phyloP scores from a whole-genome alignment of 257 asterid genomes.

The Rubia yunnanensis region DNA sequence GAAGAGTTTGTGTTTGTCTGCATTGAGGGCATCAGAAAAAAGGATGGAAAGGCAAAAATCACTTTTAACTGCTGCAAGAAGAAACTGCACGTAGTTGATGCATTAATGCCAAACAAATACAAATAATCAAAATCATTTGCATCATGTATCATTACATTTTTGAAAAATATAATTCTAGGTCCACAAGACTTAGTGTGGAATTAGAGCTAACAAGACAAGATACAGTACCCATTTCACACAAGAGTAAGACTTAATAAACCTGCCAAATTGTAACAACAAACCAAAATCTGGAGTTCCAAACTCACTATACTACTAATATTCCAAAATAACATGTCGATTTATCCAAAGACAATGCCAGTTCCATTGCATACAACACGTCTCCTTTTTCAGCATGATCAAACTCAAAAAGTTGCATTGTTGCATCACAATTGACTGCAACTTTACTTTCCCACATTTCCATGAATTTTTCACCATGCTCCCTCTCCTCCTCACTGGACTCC shows the following conservation, averaged over 20 bases:
- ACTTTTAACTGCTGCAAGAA: conserved; percentile 26
- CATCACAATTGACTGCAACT: conserved; percentile 56
- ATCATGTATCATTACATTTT: too few species aligned
- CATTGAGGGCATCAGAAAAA: conserved; percentile 45
- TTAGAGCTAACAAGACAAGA: too few species aligned
- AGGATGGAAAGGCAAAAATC: conserved; percentile 72
- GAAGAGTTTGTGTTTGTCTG: conserved; percentile 37
- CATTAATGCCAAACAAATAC: too few species aligned
- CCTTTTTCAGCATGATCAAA: conserved; percentile 68
- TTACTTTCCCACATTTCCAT: conserved; percentile 67
- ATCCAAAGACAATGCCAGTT: conserved; percentile 68
- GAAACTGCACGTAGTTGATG: conserved; percentile 29
- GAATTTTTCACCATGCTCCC: conserved; percentile 51
- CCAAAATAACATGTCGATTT: conserved; percentile 31
- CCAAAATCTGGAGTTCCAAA: too few species aligned
- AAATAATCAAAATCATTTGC: too few species aligned
- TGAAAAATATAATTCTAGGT: too few species aligned
- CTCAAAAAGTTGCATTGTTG: conserved; percentile 63
- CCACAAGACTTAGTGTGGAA: too few species aligned
- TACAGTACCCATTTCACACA: too few species aligned
- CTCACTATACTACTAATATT: too few species aligned
- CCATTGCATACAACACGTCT: conserved; percentile 78
- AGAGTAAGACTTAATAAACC: too few species aligned
- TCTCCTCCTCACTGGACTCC: conserved; percentile 51
- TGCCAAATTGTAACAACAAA: too few species aligned